These are phyloP conservation scores for Albugo candida DNA, from an alignment of 352 stramenopile genomes.

Conservation along the genomic window DNA sequence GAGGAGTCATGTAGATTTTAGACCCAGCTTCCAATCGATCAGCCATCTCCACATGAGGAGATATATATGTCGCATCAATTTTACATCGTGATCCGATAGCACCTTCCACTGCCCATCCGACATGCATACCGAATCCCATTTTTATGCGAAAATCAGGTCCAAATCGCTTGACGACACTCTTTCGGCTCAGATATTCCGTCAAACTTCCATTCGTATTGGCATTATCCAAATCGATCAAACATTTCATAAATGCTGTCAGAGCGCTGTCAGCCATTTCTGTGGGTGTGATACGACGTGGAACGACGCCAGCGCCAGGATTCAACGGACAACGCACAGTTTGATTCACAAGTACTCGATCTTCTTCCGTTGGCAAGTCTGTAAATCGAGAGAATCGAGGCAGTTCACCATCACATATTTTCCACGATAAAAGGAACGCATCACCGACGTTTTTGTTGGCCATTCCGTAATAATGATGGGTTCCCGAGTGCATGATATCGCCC, in stretches of 20 bases:
- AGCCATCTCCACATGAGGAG: slow-evolving; percentile 85
- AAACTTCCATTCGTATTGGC: slow-evolving; percentile 54
- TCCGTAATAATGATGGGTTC: slow-evolving; percentile 67
- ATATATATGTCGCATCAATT: slow-evolving; percentile 96
- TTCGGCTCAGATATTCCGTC: slow-evolving; percentile 43
- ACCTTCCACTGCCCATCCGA: slow-evolving; percentile 92
- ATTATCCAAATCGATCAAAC: slow-evolving; percentile 77
- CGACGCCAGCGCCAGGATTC: slow-evolving; percentile 37
- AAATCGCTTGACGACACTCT: slow-evolving; percentile 71
- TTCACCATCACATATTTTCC: slow-evolving; percentile 81
- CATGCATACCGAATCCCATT: slow-evolving; percentile 92
- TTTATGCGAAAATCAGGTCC: slow-evolving; percentile 59
- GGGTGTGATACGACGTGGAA: slow-evolving; percentile 47
- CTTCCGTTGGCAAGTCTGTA: slow-evolving; percentile 51
- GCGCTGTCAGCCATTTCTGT: slow-evolving; percentile 87
- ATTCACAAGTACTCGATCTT: slow-evolving; percentile 51
- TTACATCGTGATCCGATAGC: slow-evolving; percentile 91
- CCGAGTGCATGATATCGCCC: slow-evolving; percentile 76
- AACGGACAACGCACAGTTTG: slow-evolving; percentile 45
- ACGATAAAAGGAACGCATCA: slow-evolving; percentile 88
- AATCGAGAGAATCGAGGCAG: slow-evolving; percentile 59
- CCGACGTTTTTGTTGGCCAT: slow-evolving; percentile 83
- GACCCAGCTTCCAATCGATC: slow-evolving; percentile 88
- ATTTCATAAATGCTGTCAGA: slow-evolving; percentile 90
- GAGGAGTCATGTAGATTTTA: slow-evolving; percentile 79